phyloP scores from a whole-genome alignment of 352 stramenopile species.

The Albugo candida region DNA sequence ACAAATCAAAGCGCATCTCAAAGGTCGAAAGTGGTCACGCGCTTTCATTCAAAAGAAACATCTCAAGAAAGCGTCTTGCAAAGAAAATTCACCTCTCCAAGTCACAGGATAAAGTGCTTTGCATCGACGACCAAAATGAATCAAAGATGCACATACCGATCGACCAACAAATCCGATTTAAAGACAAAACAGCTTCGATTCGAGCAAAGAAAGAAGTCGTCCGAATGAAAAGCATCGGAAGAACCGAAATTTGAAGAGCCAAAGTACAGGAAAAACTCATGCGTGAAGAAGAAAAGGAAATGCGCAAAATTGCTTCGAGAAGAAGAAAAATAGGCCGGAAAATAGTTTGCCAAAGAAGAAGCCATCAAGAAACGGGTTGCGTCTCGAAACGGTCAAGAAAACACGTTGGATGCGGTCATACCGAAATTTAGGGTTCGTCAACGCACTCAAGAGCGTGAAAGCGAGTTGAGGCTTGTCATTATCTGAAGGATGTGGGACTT shows the following conservation, averaged over 20 bases:
- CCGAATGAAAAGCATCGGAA: constrained; percentile 40
- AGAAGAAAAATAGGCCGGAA: constrained; percentile 52
- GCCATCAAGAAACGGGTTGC: background rate
- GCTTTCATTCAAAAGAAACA: constrained; percentile 61
- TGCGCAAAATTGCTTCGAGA: constrained; percentile 36
- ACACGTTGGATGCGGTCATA: constrained; percentile 19
- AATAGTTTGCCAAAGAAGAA: constrained; percentile 9
- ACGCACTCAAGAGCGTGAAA: constrained; percentile 19
- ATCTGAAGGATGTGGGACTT: constrained; percentile 24
- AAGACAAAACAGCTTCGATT: constrained; percentile 44
- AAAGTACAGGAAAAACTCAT: constrained; percentile 36
- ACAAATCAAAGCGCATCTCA: constrained; percentile 15
- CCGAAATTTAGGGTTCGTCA: constrained; percentile 42
- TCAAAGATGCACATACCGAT: too few species aligned
- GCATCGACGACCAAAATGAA: too few species aligned
- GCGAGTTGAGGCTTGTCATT: constrained; percentile 29
- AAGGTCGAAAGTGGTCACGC: constrained; percentile 30
- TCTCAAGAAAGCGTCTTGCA: constrained; percentile 53
- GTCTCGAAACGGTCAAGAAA: constrained; percentile 27
- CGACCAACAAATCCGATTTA: constrained; percentile 24
- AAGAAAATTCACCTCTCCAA: too few species aligned
- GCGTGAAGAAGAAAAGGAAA: constrained; percentile 46
- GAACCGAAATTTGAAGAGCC: constrained; percentile 29
- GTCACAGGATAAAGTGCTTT: too few species aligned
- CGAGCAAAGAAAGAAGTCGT: constrained; percentile 43